Evolutionary conservation across 2,329 filamentous ascomycete species (phyloP), one percentile per base, ranked within the genome.

Genomic region (Calonectria hawksworthii): DNA sequence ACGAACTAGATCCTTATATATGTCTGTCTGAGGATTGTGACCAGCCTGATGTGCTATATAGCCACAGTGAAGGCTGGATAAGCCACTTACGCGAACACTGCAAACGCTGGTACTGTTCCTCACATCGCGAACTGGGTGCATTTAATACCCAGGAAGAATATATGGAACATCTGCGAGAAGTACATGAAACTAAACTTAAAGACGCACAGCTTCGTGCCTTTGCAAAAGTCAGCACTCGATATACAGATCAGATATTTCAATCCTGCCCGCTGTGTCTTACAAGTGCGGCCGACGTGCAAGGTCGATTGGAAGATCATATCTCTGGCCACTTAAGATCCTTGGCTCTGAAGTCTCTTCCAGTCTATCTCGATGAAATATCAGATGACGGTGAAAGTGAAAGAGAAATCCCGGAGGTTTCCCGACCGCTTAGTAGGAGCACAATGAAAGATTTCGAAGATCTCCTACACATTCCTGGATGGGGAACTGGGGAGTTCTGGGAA

Each of bases 1-100:
- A 72, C 30, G 78, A 80, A 21, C 72, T 80, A 0, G 76, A 80
- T n/a, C 72, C 76, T 4, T 79, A 79, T 23, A 74, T 80, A 0
- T 80, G 77, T 36, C 50, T 78, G 0, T 77, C 78, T 36, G 73
- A 77, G 5, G 56, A 74, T 0, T 80, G 78, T n/a, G 66, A 78
- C 36, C 26, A 54, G 5, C 13, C 73, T 1, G 73, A 74, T 2
- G 3, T 30, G 2, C 68, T 80, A 0, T 79, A 74, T 34, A 72
- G 18, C 7, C 74, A 70, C 21, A 70, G 70, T 30, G 52, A 38
- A 18, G 59, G 23, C 30, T 75, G 77, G 77, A 18, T 79, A 1
- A 63, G 16, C 7, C 77, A 75, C 26, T 41, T 79, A 59, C 76
- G 54, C 14, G 59, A 64, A 23, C 77, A 77, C 3, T 44, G 23